Evolutionary conservation across 129 eudicot genomes (phyloP).

Genomic region (Chrysanthemum makinoi): DNA sequence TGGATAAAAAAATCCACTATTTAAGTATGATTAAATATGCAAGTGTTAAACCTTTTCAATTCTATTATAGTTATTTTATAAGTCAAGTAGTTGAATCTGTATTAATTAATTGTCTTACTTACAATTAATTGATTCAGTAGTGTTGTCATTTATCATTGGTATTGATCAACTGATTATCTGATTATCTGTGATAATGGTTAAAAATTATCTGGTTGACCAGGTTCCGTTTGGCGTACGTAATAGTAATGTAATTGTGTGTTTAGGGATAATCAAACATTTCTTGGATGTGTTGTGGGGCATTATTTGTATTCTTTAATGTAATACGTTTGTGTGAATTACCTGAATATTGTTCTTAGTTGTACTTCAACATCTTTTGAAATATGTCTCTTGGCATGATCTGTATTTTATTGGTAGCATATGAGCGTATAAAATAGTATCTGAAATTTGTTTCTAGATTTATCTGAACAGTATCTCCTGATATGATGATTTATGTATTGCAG

Average conservation of each 20-base stretch:
- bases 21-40: neutral
- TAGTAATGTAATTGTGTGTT: too few relatives aligned
- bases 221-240: too few relatives aligned
- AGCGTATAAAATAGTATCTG: too few relatives aligned
- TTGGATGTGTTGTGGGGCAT: neutral
- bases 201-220: too few relatives aligned
- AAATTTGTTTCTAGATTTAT: too few relatives aligned
- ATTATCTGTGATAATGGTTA: too few relatives aligned
- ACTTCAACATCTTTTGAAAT: neutral
- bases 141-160: too few relatives aligned
- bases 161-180: too few relatives aligned
- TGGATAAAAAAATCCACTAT: neutral
- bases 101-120: neutral
- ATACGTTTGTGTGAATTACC: neutral
- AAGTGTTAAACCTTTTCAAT: neutral
- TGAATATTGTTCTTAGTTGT: neutral
- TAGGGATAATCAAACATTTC: neutral
- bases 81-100: neutral
- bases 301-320: neutral
- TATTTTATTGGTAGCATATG: neutral
- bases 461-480: too few relatives aligned
- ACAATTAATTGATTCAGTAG: too few relatives aligned
- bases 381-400: neutral
- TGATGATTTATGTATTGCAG: too few relatives aligned
- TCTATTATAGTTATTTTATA: neutral